Evolutionary conservation across 495 filamentous ascomycete genomes (phyloP).

Genomic region (Tirmania nivea): DNA sequence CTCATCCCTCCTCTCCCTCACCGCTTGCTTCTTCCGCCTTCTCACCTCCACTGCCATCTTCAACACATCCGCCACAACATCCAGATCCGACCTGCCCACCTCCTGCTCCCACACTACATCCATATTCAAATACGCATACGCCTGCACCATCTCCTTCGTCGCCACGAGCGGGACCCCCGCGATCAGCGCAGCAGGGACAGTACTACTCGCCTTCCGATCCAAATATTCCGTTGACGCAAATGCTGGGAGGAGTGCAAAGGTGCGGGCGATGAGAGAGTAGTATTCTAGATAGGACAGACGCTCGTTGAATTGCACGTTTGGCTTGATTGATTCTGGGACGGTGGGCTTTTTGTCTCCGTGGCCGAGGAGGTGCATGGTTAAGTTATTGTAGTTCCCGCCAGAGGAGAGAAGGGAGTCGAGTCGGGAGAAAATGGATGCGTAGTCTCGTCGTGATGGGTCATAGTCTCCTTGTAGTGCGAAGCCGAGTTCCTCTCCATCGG

Average conservation of each 20-base stretch:
- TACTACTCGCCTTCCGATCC: constrained; percentile 14
- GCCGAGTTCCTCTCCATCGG: constrained; percentile 1
- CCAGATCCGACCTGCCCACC: constrained; percentile 10
- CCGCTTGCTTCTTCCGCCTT: constrained; percentile 1
- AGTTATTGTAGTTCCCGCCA: background rate
- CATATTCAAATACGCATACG: constrained; percentile 16
- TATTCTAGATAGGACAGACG: constrained; percentile 12
- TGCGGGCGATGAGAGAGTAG: constrained; percentile 11
- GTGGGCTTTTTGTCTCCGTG: constrained; percentile 4
- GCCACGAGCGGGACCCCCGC: constrained; percentile 16
- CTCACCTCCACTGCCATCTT: background rate
- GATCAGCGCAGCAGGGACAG: constrained; percentile 15
- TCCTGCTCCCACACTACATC: constrained; percentile 14
- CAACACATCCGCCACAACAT: constrained; percentile 3
- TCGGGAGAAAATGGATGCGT: constrained; percentile 4
- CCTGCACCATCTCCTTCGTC: constrained; percentile 10
- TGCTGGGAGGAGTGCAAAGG: constrained; percentile 15
- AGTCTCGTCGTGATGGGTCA: constrained; percentile 11
- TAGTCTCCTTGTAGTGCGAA: constrained; percentile 16
- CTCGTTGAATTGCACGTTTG: constrained; percentile 13
- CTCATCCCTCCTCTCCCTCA: background rate
- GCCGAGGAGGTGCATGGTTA: constrained; percentile 12
- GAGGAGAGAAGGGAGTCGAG: constrained; percentile 1
- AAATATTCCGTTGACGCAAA: constrained; percentile 14
- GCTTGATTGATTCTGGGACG: constrained; percentile 3